These are phyloP conservation scores for Candida adriatica DNA, from an alignment of 805 yeast species.

Conservation along the genomic window DNA sequence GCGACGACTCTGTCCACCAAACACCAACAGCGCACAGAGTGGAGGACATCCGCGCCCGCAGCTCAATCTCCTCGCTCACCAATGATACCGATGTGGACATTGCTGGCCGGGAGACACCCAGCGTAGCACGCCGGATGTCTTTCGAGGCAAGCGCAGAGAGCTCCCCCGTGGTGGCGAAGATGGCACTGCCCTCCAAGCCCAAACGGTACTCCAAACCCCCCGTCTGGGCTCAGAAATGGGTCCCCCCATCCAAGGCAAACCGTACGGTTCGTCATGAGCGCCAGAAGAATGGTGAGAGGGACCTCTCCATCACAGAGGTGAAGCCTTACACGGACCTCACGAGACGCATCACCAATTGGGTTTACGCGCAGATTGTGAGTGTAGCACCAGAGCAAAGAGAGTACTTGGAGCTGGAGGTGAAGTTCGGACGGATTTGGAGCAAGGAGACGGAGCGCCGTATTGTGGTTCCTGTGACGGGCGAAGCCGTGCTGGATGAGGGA, in stretches of 20 bases:
- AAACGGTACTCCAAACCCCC: conserved; percentile 61
- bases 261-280: neutral
- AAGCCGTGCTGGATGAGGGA: conserved; percentile 43
- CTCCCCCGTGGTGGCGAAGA: conserved; percentile 21
- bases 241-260: conserved; percentile 31
- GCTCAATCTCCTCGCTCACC: conserved; percentile 28
- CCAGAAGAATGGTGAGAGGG: conserved; percentile 1
- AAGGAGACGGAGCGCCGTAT: conserved; percentile 56
- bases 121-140: conserved; percentile 26
- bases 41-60: conserved; percentile 15
- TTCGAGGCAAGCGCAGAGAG: conserved; percentile 17
- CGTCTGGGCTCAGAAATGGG: conserved; percentile 78
- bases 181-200: conserved; percentile 38
- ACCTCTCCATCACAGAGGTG: conserved; percentile 53
- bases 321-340: conserved; percentile 77
- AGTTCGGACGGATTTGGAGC: conserved; percentile 65
- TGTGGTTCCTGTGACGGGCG: conserved; percentile 60
- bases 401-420: conserved; percentile 65
- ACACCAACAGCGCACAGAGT: conserved; percentile 6
- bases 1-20: conserved; percentile 5
- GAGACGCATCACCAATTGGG: conserved; percentile 81
- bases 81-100: conserved; percentile 40
- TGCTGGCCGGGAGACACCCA: conserved; percentile 33
- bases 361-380: conserved; percentile 71
- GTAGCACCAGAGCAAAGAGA: conserved; percentile 47